These are phyloP conservation scores for Aspergillus ochraceus DNA, from an alignment of 2,329 filamentous ascomycete species.

Conservation along the genomic window DNA sequence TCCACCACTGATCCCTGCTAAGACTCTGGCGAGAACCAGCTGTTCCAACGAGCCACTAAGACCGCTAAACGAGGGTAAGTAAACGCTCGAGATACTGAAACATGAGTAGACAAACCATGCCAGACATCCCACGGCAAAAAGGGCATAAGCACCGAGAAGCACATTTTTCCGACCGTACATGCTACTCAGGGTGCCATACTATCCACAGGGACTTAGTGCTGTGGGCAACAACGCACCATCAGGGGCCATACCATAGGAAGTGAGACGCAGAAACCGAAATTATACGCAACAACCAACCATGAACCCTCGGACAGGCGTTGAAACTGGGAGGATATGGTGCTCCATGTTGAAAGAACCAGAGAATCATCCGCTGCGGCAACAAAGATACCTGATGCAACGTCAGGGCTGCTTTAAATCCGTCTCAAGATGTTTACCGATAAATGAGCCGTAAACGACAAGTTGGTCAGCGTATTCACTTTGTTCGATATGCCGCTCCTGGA, in stretches of 20 bases:
- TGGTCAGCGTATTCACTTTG: background rate
- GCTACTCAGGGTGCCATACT: slow-evolving; percentile 48
- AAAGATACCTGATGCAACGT: slow-evolving; percentile 52
- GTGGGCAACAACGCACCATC: background rate
- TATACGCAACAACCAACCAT: slow-evolving; percentile 47
- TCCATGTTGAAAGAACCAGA: slow-evolving; percentile 64
- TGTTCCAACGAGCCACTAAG: slow-evolving; percentile 11
- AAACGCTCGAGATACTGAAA: background rate
- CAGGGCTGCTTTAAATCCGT: background rate
- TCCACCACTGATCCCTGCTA: slow-evolving; percentile 38
- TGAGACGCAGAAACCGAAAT: slow-evolving; percentile 41
- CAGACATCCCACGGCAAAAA: slow-evolving; percentile 12
- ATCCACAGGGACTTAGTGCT: background rate
- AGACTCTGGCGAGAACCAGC: slow-evolving; percentile 35
- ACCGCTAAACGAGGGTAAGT: background rate
- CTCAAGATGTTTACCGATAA: background rate
- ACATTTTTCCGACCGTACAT: slow-evolving; percentile 46
- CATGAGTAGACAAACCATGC: slow-evolving; percentile 17
- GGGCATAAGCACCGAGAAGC: slow-evolving; percentile 39
- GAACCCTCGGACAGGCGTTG: slow-evolving; percentile 40
- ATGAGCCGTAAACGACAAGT: background rate
- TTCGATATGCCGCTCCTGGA: background rate
- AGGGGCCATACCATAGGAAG: slow-evolving; percentile 31
- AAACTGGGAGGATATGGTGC: slow-evolving; percentile 50
- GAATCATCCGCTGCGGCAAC: slow-evolving; percentile 61